A percentile compares a stretch with the other conserved stretches of the same genome.
These are phyloP conservation scores for Encephalitozoon cuniculi DNA, from an alignment of 371 early-diverging fungal genomes.

Conservation along the genomic window DNA sequence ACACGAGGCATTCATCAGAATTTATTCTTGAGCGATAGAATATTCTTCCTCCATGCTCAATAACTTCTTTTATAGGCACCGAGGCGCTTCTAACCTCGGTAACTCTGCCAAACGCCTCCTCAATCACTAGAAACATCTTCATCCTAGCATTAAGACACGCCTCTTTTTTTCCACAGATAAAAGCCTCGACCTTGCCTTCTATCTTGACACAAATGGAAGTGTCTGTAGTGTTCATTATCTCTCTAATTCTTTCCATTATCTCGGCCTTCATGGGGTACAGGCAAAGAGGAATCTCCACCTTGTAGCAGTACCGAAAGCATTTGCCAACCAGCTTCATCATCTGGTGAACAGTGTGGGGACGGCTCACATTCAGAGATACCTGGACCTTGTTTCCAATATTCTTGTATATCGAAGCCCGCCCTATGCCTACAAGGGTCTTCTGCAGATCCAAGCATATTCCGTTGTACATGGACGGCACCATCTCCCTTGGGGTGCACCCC, in stretches of 20 bases:
- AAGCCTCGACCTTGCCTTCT: background rate
- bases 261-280: constrained; percentile 12
- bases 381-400: background rate
- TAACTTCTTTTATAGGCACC: background rate
- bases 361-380: background rate
- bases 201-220: constrained; percentile 10
- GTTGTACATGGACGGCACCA: background rate
- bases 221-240: background rate
- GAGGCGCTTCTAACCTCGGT: background rate
- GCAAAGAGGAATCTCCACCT: constrained; percentile 15
- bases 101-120: constrained; percentile 16
- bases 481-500: background rate
- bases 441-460: constrained; percentile 10
- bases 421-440: background rate
- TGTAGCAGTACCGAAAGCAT: background rate
- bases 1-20: constrained; percentile 25
- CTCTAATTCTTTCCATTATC: background rate
- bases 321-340: background rate
- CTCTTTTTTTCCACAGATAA: constrained; percentile 12
- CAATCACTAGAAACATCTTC: constrained; percentile 31
- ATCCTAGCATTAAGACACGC: constrained; percentile 1
- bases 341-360: background rate
- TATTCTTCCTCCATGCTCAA: constrained; percentile 28
- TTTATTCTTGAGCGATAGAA: constrained; percentile 45
- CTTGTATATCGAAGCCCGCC: background rate